Conservation (phyloP, 169 alveolate species). For the Plasmodium malariae region DNA sequence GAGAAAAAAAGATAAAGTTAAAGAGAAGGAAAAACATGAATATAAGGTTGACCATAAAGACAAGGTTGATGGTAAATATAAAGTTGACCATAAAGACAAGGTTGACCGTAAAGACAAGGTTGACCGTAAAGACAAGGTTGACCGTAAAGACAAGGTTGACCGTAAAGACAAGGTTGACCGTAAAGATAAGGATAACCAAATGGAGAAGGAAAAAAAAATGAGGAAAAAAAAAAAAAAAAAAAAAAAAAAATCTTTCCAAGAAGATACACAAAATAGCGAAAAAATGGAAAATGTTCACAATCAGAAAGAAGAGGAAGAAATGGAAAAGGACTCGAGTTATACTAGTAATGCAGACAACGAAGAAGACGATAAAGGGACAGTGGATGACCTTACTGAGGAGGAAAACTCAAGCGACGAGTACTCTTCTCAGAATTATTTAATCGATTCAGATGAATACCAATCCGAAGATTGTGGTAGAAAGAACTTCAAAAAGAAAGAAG, state of each 20-base stretch:
- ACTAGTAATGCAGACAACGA: background rate
- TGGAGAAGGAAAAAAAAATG: too few species aligned
- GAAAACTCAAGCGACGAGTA: constrained; percentile 6
- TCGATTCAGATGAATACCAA: constrained; percentile 14
- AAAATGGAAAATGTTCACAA: background rate
- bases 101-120: background rate
- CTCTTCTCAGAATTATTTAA: too few species aligned
- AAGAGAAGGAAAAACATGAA: background rate
- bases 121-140: background rate
- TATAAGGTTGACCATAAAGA: background rate
- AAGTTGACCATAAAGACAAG: background rate
- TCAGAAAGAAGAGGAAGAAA: constrained; percentile 2
- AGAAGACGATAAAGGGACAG: background rate
- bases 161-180: background rate
- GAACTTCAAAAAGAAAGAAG: background rate
- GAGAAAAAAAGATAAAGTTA: background rate
- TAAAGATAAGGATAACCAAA: too few species aligned
- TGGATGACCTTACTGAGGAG: background rate
- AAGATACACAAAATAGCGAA: background rate
- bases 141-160: background rate
- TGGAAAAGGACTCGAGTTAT: background rate
- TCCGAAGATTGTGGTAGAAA: background rate
- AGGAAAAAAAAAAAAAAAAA: too few species aligned
- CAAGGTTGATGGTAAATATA: background rate
- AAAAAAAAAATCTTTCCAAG: too few species aligned